Evolutionary conservation across 106 monocot species (phyloP).

Genomic region (Acanthochlamys bracteata): DNA sequence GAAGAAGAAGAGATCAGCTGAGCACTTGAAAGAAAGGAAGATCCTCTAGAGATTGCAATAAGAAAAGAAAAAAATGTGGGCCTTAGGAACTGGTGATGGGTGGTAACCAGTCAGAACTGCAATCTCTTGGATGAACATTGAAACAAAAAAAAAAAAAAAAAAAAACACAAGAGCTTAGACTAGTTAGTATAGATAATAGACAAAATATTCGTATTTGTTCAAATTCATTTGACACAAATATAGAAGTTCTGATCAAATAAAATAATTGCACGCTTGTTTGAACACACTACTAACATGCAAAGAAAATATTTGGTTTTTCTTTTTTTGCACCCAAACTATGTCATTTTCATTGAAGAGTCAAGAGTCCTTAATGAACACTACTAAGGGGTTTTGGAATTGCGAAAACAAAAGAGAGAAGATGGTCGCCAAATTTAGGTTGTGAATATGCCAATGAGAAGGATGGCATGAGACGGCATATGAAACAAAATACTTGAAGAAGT

Average conservation of each 20-base stretch:
- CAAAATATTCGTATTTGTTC: background rate
- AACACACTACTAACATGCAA: background rate
- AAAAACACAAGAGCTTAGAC: background rate
- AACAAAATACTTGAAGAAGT: too few species aligned
- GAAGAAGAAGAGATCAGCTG: background rate
- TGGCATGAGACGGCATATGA: too few species aligned
- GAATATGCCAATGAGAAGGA: too few species aligned
- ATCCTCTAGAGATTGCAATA: slow-evolving; percentile 4
- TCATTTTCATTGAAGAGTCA: background rate
- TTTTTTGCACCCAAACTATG: too few species aligned
- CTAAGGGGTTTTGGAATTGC: too few species aligned
- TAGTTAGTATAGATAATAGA: background rate
- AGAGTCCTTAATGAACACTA: too few species aligned
- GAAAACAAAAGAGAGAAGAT: too few species aligned
- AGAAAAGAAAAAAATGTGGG: background rate
- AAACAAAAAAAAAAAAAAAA: background rate
- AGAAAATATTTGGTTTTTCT: background rate
- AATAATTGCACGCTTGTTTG: background rate
- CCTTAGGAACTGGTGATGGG: slow-evolving; percentile 12
- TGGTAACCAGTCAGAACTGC: slow-evolving; percentile 6
- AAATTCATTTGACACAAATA: background rate
- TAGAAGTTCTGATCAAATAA: background rate
- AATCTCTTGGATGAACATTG: background rate
- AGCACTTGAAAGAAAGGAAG: slow-evolving; percentile 5
- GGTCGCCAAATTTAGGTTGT: too few species aligned